These are phyloP conservation scores for Xeromyces bisporus DNA, from an alignment of 495 filamentous ascomycete species.

Conservation along the genomic window DNA sequence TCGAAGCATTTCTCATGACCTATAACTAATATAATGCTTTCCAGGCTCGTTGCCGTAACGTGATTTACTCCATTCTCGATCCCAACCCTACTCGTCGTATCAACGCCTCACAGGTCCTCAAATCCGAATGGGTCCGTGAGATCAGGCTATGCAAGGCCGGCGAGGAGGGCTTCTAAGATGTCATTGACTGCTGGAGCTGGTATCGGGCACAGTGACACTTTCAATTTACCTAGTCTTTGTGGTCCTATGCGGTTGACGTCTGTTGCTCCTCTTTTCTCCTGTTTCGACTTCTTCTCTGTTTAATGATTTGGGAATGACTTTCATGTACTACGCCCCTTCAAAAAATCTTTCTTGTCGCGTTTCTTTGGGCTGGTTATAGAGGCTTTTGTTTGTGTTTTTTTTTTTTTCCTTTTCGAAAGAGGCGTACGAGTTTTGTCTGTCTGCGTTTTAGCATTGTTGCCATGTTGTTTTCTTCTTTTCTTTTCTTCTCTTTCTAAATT, in stretches of 20 bases:
- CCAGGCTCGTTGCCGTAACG: constrained; percentile 91
- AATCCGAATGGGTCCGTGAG: constrained; percentile 95
- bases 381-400: neutral
- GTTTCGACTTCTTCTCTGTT: too few species aligned
- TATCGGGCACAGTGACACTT: neutral
- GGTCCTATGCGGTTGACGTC: neutral
- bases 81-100: constrained; percentile 83
- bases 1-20: constrained; percentile 2
- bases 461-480: constrained; percentile 12
- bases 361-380: too few species aligned
- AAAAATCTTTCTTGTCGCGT: too few species aligned
- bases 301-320: neutral
- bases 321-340: neutral
- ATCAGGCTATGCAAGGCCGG: constrained; percentile 93
- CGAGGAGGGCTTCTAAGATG: constrained; percentile 60
- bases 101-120: constrained; percentile 88
- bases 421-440: constrained; percentile 1
- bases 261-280: neutral
- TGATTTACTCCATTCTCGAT: constrained; percentile 96
- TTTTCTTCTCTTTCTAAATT: constrained; percentile 14
- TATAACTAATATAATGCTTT: constrained; percentile 18
- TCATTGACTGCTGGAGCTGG: neutral
- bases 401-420: constrained; percentile 1
- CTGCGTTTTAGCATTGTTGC: constrained; percentile 11
- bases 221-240: neutral